Evolutionary conservation across 495 filamentous ascomycete species (phyloP).

Genomic region (Aspergillus kassunensis): DNA sequence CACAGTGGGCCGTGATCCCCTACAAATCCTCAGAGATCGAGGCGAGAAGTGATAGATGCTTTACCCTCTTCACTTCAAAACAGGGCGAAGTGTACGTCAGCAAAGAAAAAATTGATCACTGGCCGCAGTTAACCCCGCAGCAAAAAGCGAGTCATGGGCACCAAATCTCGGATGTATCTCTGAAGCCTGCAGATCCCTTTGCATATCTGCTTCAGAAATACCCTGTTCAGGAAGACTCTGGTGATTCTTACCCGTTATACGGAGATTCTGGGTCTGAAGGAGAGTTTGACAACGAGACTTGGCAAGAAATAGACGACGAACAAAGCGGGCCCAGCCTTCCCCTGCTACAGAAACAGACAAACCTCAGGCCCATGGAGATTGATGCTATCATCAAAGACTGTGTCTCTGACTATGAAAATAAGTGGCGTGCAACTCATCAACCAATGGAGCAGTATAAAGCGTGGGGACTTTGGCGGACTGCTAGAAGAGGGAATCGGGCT

Average conservation of each 20-base stretch:
- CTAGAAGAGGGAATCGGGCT: constrained; percentile 29
- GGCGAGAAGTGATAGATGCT: constrained; percentile 12
- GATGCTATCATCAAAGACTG: constrained; percentile 48
- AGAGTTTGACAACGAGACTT: constrained; percentile 53
- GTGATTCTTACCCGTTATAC: constrained; percentile 55
- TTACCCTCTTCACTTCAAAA: constrained; percentile 24
- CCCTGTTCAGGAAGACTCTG: constrained; percentile 32
- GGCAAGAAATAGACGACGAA: constrained; percentile 61
- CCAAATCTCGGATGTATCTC: background rate
- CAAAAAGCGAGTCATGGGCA: background rate
- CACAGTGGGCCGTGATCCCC: constrained; percentile 23
- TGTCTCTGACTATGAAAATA: constrained; percentile 46
- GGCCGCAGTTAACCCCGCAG: constrained; percentile 16
- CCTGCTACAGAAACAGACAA: constrained; percentile 11
- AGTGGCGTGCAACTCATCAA: constrained; percentile 55
- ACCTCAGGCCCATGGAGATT: constrained; percentile 46
- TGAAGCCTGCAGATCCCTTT: constrained; percentile 9
- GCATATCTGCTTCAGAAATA: constrained; percentile 43
- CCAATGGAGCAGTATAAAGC: constrained; percentile 52
- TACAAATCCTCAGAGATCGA: constrained; percentile 15
- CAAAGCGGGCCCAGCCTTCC: constrained; percentile 21
- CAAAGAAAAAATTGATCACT: constrained; percentile 20
- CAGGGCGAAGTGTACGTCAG: constrained; percentile 21
- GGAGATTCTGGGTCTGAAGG: constrained; percentile 61
- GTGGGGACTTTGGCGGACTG: constrained; percentile 57